Evolutionary conservation across 1,139 yeast species (phyloP).

Genomic region (Hemisphaericaspora xylofermentans): DNA sequence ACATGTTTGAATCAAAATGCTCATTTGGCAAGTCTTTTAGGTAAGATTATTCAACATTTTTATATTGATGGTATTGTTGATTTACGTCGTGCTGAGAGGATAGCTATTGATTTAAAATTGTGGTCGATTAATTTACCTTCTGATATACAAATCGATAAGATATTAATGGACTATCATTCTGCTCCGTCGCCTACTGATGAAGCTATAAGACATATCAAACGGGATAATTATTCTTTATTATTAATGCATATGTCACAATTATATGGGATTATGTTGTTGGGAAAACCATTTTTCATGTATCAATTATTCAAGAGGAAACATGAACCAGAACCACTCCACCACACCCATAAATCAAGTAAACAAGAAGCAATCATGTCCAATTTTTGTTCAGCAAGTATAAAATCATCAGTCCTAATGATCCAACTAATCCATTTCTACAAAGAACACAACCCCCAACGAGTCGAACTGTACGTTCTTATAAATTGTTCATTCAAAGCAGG

Average conservation of each 20-base stretch:
- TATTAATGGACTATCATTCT: constrained; percentile 13
- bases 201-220: constrained; percentile 11
- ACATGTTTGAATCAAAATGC: constrained; percentile 9
- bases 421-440: constrained; percentile 12
- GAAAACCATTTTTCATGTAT: constrained; percentile 42
- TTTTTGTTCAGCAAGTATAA: constrained; percentile 13
- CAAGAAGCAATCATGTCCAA: constrained; percentile 9
- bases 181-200: constrained; percentile 4
- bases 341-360: neutral
- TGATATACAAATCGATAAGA: constrained; percentile 20
- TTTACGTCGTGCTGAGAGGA: constrained; percentile 28
- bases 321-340: neutral
- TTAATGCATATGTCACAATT: constrained; percentile 37
- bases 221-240: constrained; percentile 21
- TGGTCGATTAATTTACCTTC: constrained; percentile 32
- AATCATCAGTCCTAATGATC: constrained; percentile 14
- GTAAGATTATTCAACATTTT: constrained; percentile 25
- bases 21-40: constrained; percentile 19
- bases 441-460: constrained; percentile 10
- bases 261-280: constrained; percentile 36
- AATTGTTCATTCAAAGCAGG: constrained; percentile 14
- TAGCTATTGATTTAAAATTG: constrained; percentile 33
- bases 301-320: constrained; percentile 6
- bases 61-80: constrained; percentile 29
- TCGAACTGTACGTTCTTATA: constrained; percentile 13